Percentiles rank a stretch among this genome's conserved stretches.
Evolutionary conservation across 768 basidiomycete genomes (phyloP).

Genomic region (Lactifluus hygrophoroides): DNA sequence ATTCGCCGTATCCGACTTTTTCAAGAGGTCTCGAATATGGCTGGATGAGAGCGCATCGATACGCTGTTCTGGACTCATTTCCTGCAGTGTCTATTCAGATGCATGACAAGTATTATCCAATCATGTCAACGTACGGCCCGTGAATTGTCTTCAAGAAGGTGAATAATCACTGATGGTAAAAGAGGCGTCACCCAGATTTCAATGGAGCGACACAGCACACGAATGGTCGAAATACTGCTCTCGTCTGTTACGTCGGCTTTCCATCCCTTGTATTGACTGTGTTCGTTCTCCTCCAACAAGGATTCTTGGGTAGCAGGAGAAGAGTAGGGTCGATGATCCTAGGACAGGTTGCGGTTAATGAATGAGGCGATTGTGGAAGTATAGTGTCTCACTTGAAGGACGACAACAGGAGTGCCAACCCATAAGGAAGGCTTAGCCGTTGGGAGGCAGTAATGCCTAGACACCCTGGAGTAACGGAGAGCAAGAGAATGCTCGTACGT

Average conservation of each 20-base stretch:
- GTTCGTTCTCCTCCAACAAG: not conserved
- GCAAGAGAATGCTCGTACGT: not conserved
- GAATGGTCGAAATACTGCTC: conserved; percentile 1
- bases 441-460: conserved; percentile 39
- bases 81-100: not conserved
- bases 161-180: conserved; percentile 8
- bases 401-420: conserved; percentile 39
- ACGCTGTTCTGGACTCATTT: conserved; percentile 9
- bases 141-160: conserved; percentile 11
- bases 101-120: not conserved
- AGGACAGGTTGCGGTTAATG: not conserved
- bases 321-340: conserved; percentile 9
- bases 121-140: conserved; percentile 2
- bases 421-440: conserved; percentile 34
- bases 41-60: conserved; percentile 1
- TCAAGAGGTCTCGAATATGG: conserved; percentile 12
- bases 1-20: not conserved
- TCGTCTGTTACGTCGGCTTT: conserved; percentile 37
- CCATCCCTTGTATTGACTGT: conserved; percentile 63
- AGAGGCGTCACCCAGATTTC: conserved; percentile 17
- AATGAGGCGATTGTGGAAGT: not conserved
- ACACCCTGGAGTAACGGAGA: conserved; percentile 39
- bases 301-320: not conserved
- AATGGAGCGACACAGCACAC: not conserved
- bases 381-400: conserved; percentile 24